Evolutionary conservation across 805 yeast genomes (phyloP), one percentile per base, ranked within the genome.

Genomic region (Suhomyces xylopsoci): DNA sequence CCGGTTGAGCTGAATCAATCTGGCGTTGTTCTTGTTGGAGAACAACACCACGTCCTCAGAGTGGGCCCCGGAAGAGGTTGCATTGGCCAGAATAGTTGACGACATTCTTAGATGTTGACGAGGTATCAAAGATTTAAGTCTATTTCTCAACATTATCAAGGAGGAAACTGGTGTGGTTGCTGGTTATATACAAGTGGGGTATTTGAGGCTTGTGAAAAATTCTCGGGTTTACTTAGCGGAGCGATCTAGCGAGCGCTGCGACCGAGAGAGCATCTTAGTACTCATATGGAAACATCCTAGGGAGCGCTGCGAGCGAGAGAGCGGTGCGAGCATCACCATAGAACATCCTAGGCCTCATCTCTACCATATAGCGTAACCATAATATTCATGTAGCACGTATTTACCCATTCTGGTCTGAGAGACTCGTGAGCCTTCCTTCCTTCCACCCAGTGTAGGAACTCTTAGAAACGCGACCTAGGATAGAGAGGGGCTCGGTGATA

Each of bases 1-100:
- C 55, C 98, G 81, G 75, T 93, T 90, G 58, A 93, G 77, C 7
- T 87, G 80, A 59, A 92, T 76, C 36, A 88, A 73, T 56, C 97
- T 82, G 10, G 94, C 84, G 47, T 84, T 81, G 61, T 84, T 82
- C 55, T 78, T 72, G 60, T 82, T 78, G 54, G 77, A 65, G 69
- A 88, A 88, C 53, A 84, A 75, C 19, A 88, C 94, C 55, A 84
- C 89, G 51, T 69, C 76, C 45, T 67, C 68, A 25, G 68, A 71
- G 53, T 66, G 59, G 41, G 62, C 64, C 41, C 48, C 47, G 12
- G 55, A 38, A 12, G 50, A 8, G 15, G 57, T 28, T 10, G 52
- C 45, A 24, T 20, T 40, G 30, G 43, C 17, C 17, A 54, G 57
- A 24, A 54, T 17, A 38, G 62, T 49, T 30, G 60, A 53, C n/a